A percentile compares a stretch with the other conserved stretches of the same genome.
phyloP scores from a whole-genome alignment of 2,329 filamentous ascomycete genomes.

The Stagonosporopsis rhizophila region DNA sequence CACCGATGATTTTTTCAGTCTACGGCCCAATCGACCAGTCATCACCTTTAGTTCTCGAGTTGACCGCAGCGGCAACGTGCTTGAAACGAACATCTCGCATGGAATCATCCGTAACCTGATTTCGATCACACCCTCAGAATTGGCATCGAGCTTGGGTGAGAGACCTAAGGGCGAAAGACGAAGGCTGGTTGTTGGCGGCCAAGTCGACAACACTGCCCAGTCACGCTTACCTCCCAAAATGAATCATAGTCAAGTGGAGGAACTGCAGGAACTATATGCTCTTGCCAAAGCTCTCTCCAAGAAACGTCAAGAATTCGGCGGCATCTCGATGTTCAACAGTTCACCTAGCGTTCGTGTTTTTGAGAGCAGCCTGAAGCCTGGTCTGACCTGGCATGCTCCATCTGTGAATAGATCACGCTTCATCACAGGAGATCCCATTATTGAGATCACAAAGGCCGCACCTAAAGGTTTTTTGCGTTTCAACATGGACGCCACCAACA shows the following conservation, averaged over 20 bases:
- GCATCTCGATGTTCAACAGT: constrained; percentile 42
- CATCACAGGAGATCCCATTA: constrained; percentile 54
- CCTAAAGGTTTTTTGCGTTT: constrained; percentile 16
- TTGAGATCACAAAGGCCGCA: constrained; percentile 38
- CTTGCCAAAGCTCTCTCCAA: constrained; percentile 44
- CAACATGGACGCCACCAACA: constrained; percentile 34
- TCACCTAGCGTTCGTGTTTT: constrained; percentile 47
- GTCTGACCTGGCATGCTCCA: constrained; percentile 52
- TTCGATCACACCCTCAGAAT: constrained; percentile 57
- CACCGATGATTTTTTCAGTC: constrained; percentile 61
- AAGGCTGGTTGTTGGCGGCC: constrained; percentile 38
- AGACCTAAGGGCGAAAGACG: constrained; percentile 30
- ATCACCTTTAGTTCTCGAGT: constrained; percentile 68
- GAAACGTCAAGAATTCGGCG: constrained; percentile 48
- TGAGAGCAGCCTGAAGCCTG: constrained; percentile 35
- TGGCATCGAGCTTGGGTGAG: constrained; percentile 45
- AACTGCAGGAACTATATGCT: constrained; percentile 47
- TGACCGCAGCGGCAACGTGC: constrained; percentile 58
- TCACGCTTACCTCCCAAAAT: constrained; percentile 23
- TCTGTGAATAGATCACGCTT: constrained; percentile 47
- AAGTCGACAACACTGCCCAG: constrained; percentile 9
- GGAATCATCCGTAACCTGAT: constrained; percentile 64
- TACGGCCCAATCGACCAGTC: constrained; percentile 61
- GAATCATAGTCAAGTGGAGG: constrained; percentile 32
- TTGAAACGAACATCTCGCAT: constrained; percentile 62